Conservation (phyloP, 2,329 filamentous ascomycete genomes). For the Lasiodiplodia sp. region DNA sequence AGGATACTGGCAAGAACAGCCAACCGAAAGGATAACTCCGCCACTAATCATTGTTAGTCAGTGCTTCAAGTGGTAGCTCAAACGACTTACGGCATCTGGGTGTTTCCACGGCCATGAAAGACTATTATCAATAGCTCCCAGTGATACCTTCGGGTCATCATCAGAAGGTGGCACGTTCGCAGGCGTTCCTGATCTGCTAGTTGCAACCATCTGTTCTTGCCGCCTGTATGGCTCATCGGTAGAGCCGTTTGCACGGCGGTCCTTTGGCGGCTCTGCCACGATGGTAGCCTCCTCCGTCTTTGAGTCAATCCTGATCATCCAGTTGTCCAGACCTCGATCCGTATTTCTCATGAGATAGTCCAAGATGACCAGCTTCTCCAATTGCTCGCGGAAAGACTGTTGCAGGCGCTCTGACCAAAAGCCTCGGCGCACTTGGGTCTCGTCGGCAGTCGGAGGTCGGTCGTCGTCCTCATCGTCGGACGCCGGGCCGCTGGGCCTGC, state of each 20-base stretch:
- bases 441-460: slow-evolving; percentile 45
- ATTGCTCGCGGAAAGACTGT: slow-evolving; percentile 89
- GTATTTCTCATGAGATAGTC: slow-evolving; percentile 99
- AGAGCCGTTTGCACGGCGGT: slow-evolving; percentile 52
- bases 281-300: slow-evolving; percentile 83
- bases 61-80: slow-evolving; percentile 27
- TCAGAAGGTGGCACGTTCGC: slow-evolving; percentile 54
- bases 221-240: slow-evolving; percentile 70
- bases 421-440: slow-evolving; percentile 61
- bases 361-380: slow-evolving; percentile 95
- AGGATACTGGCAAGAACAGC: slow-evolving; percentile 94
- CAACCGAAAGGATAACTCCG: slow-evolving; percentile 96
- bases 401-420: slow-evolving; percentile 89
- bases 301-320: slow-evolving; percentile 98
- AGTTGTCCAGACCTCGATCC: slow-evolving; percentile 94
- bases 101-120: slow-evolving; percentile 99
- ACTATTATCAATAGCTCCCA: slow-evolving; percentile 97
- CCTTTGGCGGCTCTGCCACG: slow-evolving; percentile 81
- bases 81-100: slow-evolving; percentile 78
- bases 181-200: slow-evolving; percentile 63
- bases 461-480: slow-evolving; percentile 70
- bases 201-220: slow-evolving; percentile 85
- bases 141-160: slow-evolving; percentile 67
- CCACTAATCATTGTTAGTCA: slow-evolving; percentile 57
- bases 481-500: slow-evolving; percentile 70